Evolutionary conservation across 2,329 filamentous ascomycete genomes (phyloP).

Genomic region (Alternaria sp.): DNA sequence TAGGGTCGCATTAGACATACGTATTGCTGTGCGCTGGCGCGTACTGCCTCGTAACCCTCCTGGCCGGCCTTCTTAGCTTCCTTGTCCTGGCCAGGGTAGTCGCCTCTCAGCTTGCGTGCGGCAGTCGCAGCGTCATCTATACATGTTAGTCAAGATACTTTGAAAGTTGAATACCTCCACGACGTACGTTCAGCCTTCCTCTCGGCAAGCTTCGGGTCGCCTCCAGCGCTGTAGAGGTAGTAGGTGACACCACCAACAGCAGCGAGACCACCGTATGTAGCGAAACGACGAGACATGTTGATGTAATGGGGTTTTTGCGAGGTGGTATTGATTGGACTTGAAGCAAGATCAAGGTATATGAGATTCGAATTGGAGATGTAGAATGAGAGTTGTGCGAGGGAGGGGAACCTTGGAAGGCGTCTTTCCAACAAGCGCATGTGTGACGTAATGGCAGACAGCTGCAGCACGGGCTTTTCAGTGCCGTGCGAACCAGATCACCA

Average conservation of each 20-base stretch:
- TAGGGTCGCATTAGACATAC: slow-evolving; percentile 29
- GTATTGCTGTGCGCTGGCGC: slow-evolving; percentile 54
- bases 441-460: slow-evolving; percentile 36
- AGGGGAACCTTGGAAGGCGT: slow-evolving; percentile 25
- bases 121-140: slow-evolving; percentile 78
- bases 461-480: slow-evolving; percentile 19
- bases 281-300: slow-evolving; percentile 38
- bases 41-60: slow-evolving; percentile 51
- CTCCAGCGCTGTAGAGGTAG: slow-evolving; percentile 89
- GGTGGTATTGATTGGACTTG: slow-evolving; percentile 9
- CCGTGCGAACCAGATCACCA: slow-evolving; percentile 28
- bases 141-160: slow-evolving; percentile 14
- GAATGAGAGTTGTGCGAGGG: slow-evolving; percentile 12
- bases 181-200: slow-evolving; percentile 82
- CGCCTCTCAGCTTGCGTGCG: slow-evolving; percentile 69
- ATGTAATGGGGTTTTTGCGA: slow-evolving; percentile 5
- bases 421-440: slow-evolving; percentile 29
- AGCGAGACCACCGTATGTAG: slow-evolving; percentile 43
- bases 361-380: slow-evolving; percentile 9
- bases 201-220: slow-evolving; percentile 80
- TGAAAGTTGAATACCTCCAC: background rate
- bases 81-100: slow-evolving; percentile 67
- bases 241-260: slow-evolving; percentile 72
- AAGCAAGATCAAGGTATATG: slow-evolving; percentile 3
- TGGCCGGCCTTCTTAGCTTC: slow-evolving; percentile 70